Evolutionary conservation across 352 stramenopile species (phyloP), one percentile per base, ranked within the genome.

Genomic region (Globisporangium nodosum): DNA sequence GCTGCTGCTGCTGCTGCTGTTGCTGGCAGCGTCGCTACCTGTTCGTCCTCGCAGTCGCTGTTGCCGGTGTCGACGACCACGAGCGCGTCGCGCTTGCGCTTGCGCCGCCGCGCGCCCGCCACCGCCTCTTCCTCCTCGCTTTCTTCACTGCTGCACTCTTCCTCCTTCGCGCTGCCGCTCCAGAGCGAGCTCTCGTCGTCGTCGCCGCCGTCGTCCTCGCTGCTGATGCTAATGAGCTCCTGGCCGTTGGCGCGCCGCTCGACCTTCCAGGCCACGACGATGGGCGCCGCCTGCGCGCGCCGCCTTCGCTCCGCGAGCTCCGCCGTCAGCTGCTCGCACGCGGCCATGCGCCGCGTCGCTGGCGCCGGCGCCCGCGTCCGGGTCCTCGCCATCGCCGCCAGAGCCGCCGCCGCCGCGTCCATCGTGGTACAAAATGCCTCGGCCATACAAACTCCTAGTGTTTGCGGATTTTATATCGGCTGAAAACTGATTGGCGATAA

Each of bases 251-350:
- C 66, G 54, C 65, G 58, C 48, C 71, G 81, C 57, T 63, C 74
- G 66, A 82, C 73, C 68, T 70, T 69, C 87, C 88, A 90, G 56
- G 54, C 86, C 56, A 94, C 83, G 40, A 77, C 58, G 40, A 98
- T 70, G 61, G 89, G 74, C 43, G 81, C 65, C 61, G 97, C 78
- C 49, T 96, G 73, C 20, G 76, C 86, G 54, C 74, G 91, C 60
- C 89, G 81, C 53, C 90, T 84, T 68, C 96, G 85, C 63, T 63
- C 57, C 39, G 77, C 66, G 54, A 71, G 63, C 58, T 68, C 68
- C 50, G 57, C 64, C 52, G 63, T 71, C 53, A 77, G 52, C 12
- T 63, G 67, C 57, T 55, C 52, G 37, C 45, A 56, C 35, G 55
- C 60, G 9, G 42, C 47, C 52, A 65, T 48, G 30, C 46, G 37